Evolutionary conservation across 164 flowering plant genomes (phyloP).

Genomic region (Piper longum): DNA sequence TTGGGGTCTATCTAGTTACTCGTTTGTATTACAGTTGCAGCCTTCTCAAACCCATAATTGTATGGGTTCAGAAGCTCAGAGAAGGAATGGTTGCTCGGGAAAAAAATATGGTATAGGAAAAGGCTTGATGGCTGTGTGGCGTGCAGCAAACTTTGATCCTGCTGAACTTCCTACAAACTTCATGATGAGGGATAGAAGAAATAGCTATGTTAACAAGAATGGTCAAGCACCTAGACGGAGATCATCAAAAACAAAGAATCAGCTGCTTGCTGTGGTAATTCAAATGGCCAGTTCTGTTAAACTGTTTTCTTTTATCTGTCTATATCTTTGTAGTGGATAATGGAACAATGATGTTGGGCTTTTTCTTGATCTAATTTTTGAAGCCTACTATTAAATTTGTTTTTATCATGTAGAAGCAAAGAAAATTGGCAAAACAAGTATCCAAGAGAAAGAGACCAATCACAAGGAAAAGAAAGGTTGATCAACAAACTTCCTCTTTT

Average conservation of each 20-base stretch:
- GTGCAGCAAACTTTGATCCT: conserved; percentile 32
- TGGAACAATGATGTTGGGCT: too few species aligned
- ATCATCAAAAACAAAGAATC: conserved; percentile 15
- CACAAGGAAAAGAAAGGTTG: conserved; percentile 41
- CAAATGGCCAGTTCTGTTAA: neutral
- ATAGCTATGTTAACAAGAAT: conserved; percentile 5
- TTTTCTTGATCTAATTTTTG: neutral
- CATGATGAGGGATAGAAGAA: conserved; percentile 9
- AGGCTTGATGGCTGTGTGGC: conserved; percentile 73
- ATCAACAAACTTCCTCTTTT: neutral
- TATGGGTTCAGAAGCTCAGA: conserved; percentile 7
- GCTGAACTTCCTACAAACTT: conserved; percentile 29
- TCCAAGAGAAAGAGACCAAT: conserved; percentile 39
- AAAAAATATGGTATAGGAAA: conserved; percentile 68
- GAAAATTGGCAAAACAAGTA: conserved; percentile 23
- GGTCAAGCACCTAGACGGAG: conserved; percentile 9
- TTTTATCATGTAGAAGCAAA: conserved; percentile 21
- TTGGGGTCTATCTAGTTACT: neutral
- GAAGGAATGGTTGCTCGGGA: conserved; percentile 15
- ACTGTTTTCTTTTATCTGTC: neutral
- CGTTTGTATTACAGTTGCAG: conserved; percentile 7
- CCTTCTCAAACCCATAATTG: conserved; percentile 14
- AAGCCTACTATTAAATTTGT: neutral
- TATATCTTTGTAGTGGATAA: neutral
- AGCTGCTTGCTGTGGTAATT: conserved; percentile 24